These are phyloP conservation scores for Panicum hallii DNA, from an alignment of 202 grass and related monocot genomes.

Conservation along the genomic window DNA sequence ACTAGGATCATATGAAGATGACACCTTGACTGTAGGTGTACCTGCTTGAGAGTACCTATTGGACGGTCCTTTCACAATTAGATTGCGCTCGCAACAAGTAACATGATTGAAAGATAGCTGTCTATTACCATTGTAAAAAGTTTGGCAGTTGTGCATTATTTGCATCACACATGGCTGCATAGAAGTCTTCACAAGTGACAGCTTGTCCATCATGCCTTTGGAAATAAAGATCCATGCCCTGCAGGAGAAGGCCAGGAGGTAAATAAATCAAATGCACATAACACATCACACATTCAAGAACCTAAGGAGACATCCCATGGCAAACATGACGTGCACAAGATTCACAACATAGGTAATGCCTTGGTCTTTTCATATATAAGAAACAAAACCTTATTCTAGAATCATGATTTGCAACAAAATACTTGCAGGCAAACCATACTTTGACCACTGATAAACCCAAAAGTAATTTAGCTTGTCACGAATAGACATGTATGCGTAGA, in stretches of 20 bases:
- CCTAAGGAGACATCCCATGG: constrained; percentile 28
- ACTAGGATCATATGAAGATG: constrained; percentile 75
- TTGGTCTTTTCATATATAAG: not conserved
- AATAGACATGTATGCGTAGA: not conserved
- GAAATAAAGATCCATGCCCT: constrained; percentile 99
- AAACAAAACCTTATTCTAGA: not conserved
- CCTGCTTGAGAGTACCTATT: constrained; percentile 98
- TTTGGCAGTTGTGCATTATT: constrained; percentile 84
- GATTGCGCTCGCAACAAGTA: constrained; percentile 27
- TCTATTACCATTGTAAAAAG: constrained; percentile 85
- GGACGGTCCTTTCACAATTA: constrained; percentile 30
- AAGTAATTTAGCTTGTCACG: not conserved
- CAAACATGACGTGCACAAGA: constrained; percentile 11
- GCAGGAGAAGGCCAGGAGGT: constrained; percentile 24
- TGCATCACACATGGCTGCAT: constrained; percentile 97
- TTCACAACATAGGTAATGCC: not conserved
- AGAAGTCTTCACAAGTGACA: constrained; percentile 98
- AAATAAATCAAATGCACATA: constrained; percentile 29
- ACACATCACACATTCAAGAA: constrained; percentile 33
- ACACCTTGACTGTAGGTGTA: constrained; percentile 72
- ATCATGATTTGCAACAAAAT: not conserved
- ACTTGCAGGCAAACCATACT: not conserved
- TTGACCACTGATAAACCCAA: not conserved
- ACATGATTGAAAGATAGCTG: constrained; percentile 18
- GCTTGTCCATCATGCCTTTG: constrained; percentile 97